Evolutionary conservation across 2,329 filamentous ascomycete genomes (phyloP).

Genomic region (Chrysosporium queenslandicum): DNA sequence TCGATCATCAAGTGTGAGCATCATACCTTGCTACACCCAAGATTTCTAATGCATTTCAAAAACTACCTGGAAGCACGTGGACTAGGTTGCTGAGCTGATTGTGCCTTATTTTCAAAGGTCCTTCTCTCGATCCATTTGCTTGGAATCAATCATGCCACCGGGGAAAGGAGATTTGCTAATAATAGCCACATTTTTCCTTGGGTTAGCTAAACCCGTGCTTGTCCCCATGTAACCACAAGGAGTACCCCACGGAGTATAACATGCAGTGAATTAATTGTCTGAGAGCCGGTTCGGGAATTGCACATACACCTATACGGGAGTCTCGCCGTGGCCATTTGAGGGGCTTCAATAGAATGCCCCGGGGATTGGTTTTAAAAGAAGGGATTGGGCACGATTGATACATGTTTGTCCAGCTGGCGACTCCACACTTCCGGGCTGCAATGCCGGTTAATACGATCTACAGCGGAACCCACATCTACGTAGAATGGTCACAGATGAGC

Average conservation of each 20-base stretch:
- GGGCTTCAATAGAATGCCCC: too few relatives aligned
- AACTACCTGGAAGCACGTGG: background rate
- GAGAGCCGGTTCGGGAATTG: background rate
- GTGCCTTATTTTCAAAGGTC: background rate
- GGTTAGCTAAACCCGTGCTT: background rate
- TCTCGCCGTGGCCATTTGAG: background rate
- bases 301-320: background rate
- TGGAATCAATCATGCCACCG: background rate
- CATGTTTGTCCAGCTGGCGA: too few relatives aligned
- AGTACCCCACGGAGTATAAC: background rate
- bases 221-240: background rate
- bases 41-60: background rate
- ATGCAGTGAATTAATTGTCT: background rate
- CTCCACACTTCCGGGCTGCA: background rate
- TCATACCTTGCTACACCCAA: background rate
- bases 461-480: background rate
- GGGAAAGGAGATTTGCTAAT: background rate
- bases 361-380: too few relatives aligned
- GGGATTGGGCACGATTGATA: too few relatives aligned
- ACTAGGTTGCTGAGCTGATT: background rate
- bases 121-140: background rate
- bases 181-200: background rate
- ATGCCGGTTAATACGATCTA: background rate
- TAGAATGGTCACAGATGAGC: background rate
- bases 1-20: too few relatives aligned